Conservation (phyloP, 2,329 filamentous ascomycete genomes). For the Phialophora verrucosa region DNA sequence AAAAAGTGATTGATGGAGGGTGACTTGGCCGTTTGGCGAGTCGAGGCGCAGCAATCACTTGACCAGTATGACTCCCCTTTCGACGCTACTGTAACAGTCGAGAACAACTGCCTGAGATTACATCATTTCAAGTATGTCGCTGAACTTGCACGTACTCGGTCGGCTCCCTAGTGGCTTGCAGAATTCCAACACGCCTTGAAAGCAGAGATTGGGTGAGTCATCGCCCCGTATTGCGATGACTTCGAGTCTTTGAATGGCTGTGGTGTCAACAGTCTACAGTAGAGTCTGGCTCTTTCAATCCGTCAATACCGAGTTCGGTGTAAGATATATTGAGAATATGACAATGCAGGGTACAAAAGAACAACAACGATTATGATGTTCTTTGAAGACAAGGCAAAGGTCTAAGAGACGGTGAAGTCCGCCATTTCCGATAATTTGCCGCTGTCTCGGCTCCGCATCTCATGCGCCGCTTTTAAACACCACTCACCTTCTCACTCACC, state of each 20-base stretch:
- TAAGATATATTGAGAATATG: background rate
- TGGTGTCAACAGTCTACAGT: background rate
- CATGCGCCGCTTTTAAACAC: too few species aligned
- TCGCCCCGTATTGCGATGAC: background rate
- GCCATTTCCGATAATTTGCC: too few species aligned
- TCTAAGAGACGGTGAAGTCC: background rate
- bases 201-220: slow-evolving; percentile 1
- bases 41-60: slow-evolving; percentile 9
- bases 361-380: background rate
- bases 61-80: slow-evolving; percentile 7
- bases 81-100: background rate
- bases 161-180: background rate
- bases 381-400: background rate
- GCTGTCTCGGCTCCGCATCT: too few species aligned
- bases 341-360: background rate
- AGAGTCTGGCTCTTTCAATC: background rate
- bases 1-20: background rate
- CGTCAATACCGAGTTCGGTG: background rate
- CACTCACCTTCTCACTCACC: too few species aligned
- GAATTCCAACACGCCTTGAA: background rate
- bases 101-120: background rate
- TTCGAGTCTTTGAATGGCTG: background rate
- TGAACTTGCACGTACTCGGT: background rate
- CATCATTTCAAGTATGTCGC: background rate
- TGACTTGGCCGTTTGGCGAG: background rate